These are phyloP conservation scores for Inga laurina DNA, from an alignment of 306 rosid genomes.

Conservation along the genomic window DNA sequence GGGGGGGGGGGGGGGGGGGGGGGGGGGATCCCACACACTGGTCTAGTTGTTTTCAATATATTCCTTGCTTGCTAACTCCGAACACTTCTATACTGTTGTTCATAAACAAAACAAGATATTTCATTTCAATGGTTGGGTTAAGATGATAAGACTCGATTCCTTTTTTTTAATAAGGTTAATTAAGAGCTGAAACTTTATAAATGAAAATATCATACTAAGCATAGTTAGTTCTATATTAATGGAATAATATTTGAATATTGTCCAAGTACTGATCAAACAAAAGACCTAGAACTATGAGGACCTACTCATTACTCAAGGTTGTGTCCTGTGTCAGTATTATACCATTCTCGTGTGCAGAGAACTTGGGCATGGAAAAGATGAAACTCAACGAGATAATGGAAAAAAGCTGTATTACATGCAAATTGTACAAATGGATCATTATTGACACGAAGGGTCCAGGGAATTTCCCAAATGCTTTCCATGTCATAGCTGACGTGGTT, in stretches of 20 bases:
- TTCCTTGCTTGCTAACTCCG: background rate
- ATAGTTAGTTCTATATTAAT: too few species aligned
- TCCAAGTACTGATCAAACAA: background rate
- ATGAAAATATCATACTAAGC: too few species aligned
- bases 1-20: background rate
- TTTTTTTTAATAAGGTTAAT: too few species aligned
- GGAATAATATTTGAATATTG: background rate
- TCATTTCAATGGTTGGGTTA: too few species aligned
- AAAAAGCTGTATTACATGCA: background rate
- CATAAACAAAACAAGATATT: too few species aligned
- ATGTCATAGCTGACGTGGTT: conserved; percentile 51
- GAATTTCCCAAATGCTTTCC: conserved; percentile 47
- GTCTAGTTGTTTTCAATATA: background rate
- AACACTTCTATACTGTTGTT: too few species aligned
- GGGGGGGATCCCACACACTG: background rate
- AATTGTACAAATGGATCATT: conserved; percentile 6
- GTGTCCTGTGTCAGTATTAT: background rate
- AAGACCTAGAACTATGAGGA: too few species aligned
- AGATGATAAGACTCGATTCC: background rate
- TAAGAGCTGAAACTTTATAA: background rate
- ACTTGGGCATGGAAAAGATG: background rate
- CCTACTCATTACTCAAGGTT: background rate
- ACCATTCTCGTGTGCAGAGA: background rate
- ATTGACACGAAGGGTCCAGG: conserved; percentile 29
- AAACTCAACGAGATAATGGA: background rate